Percentiles rank a stretch among this genome's conserved stretches.
Evolutionary conservation across 2,329 filamentous ascomycete genomes (phyloP).

Genomic region (Sclerotinia minor): DNA sequence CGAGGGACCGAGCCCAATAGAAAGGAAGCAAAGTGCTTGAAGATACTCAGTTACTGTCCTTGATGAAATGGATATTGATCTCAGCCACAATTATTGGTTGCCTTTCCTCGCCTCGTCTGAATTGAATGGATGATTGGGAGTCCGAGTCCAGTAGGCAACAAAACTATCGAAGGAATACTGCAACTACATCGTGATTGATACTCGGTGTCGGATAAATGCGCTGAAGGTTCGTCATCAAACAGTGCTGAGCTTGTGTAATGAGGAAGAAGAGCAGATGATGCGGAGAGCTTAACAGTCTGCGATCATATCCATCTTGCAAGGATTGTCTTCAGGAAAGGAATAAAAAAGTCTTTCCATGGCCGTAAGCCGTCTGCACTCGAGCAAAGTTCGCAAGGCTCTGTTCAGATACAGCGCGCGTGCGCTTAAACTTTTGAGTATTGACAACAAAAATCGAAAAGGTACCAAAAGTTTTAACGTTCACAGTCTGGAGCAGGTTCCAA

Average conservation of each 20-base stretch:
- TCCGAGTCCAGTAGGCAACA: no score
- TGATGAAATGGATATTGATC: neutral
- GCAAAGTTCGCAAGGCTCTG: neutral
- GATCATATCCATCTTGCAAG: neutral
- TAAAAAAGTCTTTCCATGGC: neutral
- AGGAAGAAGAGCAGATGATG: neutral
- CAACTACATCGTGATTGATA: neutral
- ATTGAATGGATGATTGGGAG: neutral
- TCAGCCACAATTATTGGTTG: neutral
- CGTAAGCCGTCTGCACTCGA: neutral
- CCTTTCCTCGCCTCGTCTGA: neutral
- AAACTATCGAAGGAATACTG: neutral
- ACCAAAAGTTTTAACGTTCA: neutral
- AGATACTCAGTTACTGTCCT: neutral
- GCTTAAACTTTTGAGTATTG: neutral
- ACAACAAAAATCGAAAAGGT: neutral
- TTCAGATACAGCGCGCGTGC: no score
- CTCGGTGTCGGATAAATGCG: neutral
- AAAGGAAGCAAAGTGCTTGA: neutral
- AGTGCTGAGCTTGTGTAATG: neutral
- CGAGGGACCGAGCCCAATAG: neutral
- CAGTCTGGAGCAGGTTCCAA: neutral
- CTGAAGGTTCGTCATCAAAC: neutral
- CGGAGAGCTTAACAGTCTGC: neutral
- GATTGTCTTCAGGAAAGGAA: neutral